These are phyloP conservation scores for Dothistroma septosporum DNA, from an alignment of 2,329 filamentous ascomycete genomes.

Conservation along the genomic window DNA sequence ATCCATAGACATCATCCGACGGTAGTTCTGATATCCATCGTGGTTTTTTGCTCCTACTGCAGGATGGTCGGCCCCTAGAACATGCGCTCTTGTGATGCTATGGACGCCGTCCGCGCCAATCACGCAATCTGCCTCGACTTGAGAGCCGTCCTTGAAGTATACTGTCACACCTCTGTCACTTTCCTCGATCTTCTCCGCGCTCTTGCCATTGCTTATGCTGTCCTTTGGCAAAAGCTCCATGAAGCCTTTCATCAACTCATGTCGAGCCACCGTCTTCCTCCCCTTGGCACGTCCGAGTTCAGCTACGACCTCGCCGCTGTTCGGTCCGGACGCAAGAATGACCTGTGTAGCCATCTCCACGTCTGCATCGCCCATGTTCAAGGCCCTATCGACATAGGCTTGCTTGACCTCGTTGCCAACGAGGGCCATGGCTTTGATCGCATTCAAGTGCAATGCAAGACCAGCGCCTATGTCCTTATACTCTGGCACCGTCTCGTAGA, in stretches of 20 bases:
- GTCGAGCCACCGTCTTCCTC: constrained; percentile 41
- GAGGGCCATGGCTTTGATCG: constrained; percentile 47
- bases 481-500: constrained; percentile 49
- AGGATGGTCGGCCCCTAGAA: constrained; percentile 38
- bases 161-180: constrained; percentile 35
- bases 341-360: constrained; percentile 34
- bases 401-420: constrained; percentile 38
- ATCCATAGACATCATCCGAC: constrained; percentile 30
- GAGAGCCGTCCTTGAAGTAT: constrained; percentile 48
- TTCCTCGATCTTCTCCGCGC: constrained; percentile 37
- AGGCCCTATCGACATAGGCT: constrained; percentile 47
- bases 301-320: constrained; percentile 42
- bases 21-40: constrained; percentile 34
- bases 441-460: constrained; percentile 52
- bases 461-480: constrained; percentile 48
- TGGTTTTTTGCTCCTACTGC: constrained; percentile 31
- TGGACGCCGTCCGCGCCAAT: constrained; percentile 54
- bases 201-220: constrained; percentile 44
- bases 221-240: constrained; percentile 43
- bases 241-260: constrained; percentile 49
- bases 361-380: constrained; percentile 43
- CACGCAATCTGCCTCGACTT: constrained; percentile 44
- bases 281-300: constrained; percentile 37
- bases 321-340: constrained; percentile 32
- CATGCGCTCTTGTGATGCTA: constrained; percentile 44